Conservation (phyloP, 139 green algal species). For the Chlamydomonas sp. region DNA sequence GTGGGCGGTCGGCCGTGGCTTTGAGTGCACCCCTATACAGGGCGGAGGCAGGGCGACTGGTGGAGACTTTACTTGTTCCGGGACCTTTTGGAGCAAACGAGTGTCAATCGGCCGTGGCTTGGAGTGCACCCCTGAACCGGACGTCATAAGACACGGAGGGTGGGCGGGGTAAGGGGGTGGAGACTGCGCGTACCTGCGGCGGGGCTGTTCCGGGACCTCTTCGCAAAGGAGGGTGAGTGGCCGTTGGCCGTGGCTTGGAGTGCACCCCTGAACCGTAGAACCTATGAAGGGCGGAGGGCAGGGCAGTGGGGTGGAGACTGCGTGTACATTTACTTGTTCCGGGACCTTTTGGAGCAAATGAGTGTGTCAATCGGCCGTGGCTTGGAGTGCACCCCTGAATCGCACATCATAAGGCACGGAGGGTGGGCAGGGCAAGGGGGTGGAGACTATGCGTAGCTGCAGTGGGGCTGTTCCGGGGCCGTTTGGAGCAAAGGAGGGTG, state of each 20-base stretch:
- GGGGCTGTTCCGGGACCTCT: constrained; percentile 90
- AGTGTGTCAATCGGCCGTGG: not conserved
- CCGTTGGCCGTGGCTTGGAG: too few relatives aligned
- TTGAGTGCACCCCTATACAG: not conserved
- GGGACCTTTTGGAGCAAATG: not conserved
- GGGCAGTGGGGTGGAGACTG: not conserved
- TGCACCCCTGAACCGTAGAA: too few relatives aligned
- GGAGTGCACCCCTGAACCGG: not conserved
- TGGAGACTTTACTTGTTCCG: not conserved
- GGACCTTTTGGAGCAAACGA: not conserved
- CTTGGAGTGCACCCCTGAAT: not conserved
- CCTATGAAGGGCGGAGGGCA: too few relatives aligned
- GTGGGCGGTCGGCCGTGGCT: not conserved
- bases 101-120: not conserved
- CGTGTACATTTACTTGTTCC: not conserved
- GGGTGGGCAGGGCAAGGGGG: not conserved
- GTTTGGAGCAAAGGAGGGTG: constrained; percentile 91
- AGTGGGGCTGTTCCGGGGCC: constrained; percentile 79
- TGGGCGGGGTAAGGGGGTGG: not conserved
- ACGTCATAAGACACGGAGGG: not conserved
- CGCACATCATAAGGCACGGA: not conserved
- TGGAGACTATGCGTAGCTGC: not conserved
- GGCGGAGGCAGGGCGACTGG: not conserved
- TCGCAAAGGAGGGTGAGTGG: constrained; percentile 76
- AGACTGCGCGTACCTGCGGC: not conserved